Conservation (phyloP, 1,284 basidiomycete genomes). For the Boletus semigastroideus region DNA sequence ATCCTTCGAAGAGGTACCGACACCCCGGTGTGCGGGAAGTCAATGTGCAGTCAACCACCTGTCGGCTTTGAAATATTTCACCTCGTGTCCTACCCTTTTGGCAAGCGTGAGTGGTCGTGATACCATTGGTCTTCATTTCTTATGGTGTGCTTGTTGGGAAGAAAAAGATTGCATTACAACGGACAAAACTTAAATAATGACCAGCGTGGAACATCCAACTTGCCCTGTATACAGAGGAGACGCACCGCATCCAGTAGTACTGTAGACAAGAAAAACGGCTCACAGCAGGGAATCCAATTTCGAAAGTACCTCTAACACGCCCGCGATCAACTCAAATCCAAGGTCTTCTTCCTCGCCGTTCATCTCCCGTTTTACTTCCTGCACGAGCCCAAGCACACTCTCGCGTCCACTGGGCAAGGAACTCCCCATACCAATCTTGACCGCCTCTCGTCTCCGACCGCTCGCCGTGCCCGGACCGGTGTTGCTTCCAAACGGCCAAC, state of each 20-base stretch:
- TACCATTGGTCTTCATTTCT: too few relatives aligned
- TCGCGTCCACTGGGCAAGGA: constrained; percentile 57
- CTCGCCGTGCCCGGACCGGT: constrained; percentile 32
- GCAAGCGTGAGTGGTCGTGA: too few relatives aligned
- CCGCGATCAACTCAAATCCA: constrained; percentile 86
- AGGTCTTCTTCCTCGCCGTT: constrained; percentile 70
- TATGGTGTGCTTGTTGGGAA: too few relatives aligned
- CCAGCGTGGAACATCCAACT: constrained; percentile 5
- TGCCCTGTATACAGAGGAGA: not conserved
- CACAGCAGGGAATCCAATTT: constrained; percentile 81
- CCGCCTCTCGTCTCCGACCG: constrained; percentile 41
- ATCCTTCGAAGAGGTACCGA: too few relatives aligned
- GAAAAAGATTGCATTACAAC: too few relatives aligned
- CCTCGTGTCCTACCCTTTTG: too few relatives aligned
- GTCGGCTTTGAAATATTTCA: too few relatives aligned
- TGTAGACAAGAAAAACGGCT: constrained; percentile 13
- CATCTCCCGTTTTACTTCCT: constrained; percentile 79
- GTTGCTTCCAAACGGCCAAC: constrained; percentile 81
- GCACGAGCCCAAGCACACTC: constrained; percentile 76
- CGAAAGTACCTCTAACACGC: constrained; percentile 87
- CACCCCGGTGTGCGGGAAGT: too few relatives aligned
- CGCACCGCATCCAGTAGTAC: not conserved
- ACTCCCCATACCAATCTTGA: constrained; percentile 56
- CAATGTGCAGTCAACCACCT: too few relatives aligned
- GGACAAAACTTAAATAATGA: too few relatives aligned